Percentiles rank a stretch among this genome's conserved stretches.
These are phyloP conservation scores for Ascosphaera acerosa DNA, from an alignment of 2,329 filamentous ascomycete species.

Conservation along the genomic window DNA sequence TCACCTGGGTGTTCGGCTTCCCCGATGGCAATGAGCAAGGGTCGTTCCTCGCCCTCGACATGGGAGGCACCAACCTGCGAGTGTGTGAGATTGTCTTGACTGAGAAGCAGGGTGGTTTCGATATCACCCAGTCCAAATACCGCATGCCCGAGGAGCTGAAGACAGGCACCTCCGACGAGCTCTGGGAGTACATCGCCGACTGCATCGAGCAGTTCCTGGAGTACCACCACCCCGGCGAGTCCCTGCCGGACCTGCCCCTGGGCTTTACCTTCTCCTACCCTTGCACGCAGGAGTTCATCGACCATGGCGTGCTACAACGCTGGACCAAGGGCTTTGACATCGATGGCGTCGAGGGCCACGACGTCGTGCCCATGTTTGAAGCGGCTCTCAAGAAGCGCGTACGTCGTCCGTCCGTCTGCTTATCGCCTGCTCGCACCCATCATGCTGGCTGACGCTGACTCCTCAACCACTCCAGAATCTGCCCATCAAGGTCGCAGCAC, in stretches of 20 bases:
- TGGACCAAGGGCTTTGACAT: constrained; percentile 99
- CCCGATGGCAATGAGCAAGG: constrained; percentile 72
- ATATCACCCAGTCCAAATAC: constrained; percentile 92
- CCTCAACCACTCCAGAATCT: constrained; percentile 32
- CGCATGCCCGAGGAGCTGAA: constrained; percentile 84
- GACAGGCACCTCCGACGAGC: constrained; percentile 55
- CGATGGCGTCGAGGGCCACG: constrained; percentile 65
- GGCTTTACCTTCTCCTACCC: constrained; percentile 96
- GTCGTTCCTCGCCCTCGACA: constrained; percentile 71
- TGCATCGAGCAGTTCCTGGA: constrained; percentile 78
- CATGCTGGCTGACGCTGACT: constrained; percentile 5
- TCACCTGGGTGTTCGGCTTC: constrained; percentile 82
- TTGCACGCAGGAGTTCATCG: constrained; percentile 76
- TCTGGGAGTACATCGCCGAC: constrained; percentile 90
- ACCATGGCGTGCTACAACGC: constrained; percentile 73
- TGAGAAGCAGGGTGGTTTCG: constrained; percentile 68
- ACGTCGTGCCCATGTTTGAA: constrained; percentile 76
- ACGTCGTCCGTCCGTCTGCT: constrained; percentile 8
- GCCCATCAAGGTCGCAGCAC: constrained; percentile 71
- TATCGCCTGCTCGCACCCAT: too few species aligned
- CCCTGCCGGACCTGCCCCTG: constrained; percentile 39
- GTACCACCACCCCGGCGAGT: constrained; percentile 46
- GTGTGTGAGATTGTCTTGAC: constrained; percentile 70
- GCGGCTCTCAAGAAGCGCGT: constrained; percentile 45
- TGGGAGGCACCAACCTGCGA: constrained; percentile 88